A percentile compares a stretch with the other conserved stretches of the same genome.
phyloP scores from a whole-genome alignment of 2,329 filamentous ascomycete species.

The Nigrospora oryzae region DNA sequence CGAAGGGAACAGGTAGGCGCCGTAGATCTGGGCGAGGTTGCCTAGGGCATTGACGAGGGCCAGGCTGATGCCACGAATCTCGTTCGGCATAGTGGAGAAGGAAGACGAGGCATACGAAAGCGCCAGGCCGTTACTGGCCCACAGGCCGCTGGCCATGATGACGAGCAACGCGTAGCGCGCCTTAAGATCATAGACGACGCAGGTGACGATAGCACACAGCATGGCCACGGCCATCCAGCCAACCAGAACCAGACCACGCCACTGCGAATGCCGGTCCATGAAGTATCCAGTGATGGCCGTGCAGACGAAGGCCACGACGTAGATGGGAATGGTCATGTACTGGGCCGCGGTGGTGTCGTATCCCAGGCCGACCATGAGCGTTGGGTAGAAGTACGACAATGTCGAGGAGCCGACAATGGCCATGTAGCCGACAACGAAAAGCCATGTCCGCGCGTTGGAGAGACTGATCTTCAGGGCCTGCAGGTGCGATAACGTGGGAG shows the following conservation, averaged over 20 bases:
- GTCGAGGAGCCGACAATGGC: slow-evolving; percentile 32
- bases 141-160: slow-evolving; percentile 46
- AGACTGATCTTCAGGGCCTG: slow-evolving; percentile 19
- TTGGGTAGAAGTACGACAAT: slow-evolving; percentile 41
- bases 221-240: slow-evolving; percentile 34
- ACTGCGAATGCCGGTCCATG: slow-evolving; percentile 33
- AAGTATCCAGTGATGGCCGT: slow-evolving; percentile 36
- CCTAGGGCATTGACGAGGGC: slow-evolving; percentile 45
- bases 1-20: slow-evolving; percentile 24
- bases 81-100: slow-evolving; percentile 37
- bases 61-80: slow-evolving; percentile 41
- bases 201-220: slow-evolving; percentile 28
- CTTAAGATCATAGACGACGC: slow-evolving; percentile 38
- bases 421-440: slow-evolving; percentile 32
- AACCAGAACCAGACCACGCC: slow-evolving; percentile 39
- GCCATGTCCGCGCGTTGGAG: slow-evolving; percentile 29
- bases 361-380: slow-evolving; percentile 35
- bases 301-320: slow-evolving; percentile 28
- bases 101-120: slow-evolving; percentile 43
- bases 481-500: slow-evolving; percentile 37
- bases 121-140: slow-evolving; percentile 41
- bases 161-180: slow-evolving; percentile 46
- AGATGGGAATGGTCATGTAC: slow-evolving; percentile 46
- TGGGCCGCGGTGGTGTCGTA: slow-evolving; percentile 36
- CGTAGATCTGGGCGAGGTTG: slow-evolving; percentile 47